Evolutionary conservation across 768 basidiomycete species (phyloP).

Genomic region (Leccinum pellstonianum): DNA sequence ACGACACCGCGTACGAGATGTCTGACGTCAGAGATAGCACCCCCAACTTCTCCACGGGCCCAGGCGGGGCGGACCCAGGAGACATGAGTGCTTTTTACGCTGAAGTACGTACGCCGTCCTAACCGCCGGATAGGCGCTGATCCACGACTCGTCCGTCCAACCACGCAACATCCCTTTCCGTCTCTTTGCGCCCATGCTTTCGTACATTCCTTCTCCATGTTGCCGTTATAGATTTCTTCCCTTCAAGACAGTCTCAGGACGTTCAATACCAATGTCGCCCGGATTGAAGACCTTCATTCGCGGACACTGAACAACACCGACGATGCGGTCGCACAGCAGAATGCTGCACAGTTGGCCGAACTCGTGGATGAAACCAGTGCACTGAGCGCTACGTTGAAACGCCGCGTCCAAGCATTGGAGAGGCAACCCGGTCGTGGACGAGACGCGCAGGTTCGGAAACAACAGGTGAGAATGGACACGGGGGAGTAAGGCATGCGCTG

Average conservation of each 20-base stretch:
- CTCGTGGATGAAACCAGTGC: constrained; percentile 72
- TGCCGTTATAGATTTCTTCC: constrained; percentile 58
- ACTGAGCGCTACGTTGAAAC: constrained; percentile 66
- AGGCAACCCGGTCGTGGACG: constrained; percentile 60
- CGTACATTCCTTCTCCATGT: not conserved
- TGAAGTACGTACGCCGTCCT: constrained; percentile 49
- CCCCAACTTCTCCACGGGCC: constrained; percentile 43
- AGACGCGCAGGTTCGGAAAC: constrained; percentile 72
- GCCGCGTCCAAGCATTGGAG: constrained; percentile 69
- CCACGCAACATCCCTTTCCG: not conserved
- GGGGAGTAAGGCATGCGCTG: constrained; percentile 14
- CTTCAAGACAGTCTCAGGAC: constrained; percentile 68
- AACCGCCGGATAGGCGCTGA: not conserved
- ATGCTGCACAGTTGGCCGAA: constrained; percentile 61
- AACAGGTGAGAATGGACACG: constrained; percentile 51
- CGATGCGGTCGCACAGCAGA: constrained; percentile 60
- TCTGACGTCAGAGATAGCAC: constrained; percentile 61
- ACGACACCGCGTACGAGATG: constrained; percentile 65
- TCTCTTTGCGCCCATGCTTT: not conserved
- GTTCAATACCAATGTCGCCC: constrained; percentile 68
- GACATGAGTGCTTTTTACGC: constrained; percentile 75
- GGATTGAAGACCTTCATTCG: constrained; percentile 71
- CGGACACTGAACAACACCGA: constrained; percentile 76
- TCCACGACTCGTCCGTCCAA: not conserved
- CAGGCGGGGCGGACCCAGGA: constrained; percentile 37